phyloP scores from a whole-genome alignment of 2,329 filamentous ascomycete species.

The Hypocrella siamensis region DNA sequence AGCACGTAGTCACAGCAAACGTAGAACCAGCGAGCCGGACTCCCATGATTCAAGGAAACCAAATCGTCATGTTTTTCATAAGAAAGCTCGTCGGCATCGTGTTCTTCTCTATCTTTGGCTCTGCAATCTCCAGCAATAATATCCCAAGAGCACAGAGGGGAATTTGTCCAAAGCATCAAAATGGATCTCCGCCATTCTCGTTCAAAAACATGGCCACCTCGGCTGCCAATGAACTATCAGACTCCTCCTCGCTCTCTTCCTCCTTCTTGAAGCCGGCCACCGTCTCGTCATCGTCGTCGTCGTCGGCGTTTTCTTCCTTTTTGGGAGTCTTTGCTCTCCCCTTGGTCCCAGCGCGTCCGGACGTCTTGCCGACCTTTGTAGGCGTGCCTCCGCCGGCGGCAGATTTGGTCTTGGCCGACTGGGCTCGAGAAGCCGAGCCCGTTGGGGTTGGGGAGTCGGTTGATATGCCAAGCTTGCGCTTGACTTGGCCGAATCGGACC shows the following conservation, averaged over 20 bases:
- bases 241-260: slow-evolving; percentile 5
- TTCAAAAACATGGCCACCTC: too few relatives aligned
- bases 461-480: slow-evolving; percentile 25
- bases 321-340: slow-evolving; percentile 6
- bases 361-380: slow-evolving; percentile 15
- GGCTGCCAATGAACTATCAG: too few relatives aligned
- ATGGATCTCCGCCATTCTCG: too few relatives aligned
- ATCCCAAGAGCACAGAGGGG: too few relatives aligned
- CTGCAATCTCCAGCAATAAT: too few relatives aligned
- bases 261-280: slow-evolving; percentile 8
- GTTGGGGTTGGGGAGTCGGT: slow-evolving; percentile 8
- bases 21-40: too few relatives aligned
- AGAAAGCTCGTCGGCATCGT: too few relatives aligned
- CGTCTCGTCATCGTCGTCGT: slow-evolving; percentile 7
- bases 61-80: too few relatives aligned
- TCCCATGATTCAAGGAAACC: too few relatives aligned
- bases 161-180: too few relatives aligned
- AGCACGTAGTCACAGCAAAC: too few relatives aligned
- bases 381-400: slow-evolving; percentile 6
- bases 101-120: too few relatives aligned
- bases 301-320: slow-evolving; percentile 5
- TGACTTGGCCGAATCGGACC: slow-evolving; percentile 34
- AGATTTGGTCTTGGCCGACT: slow-evolving; percentile 7
- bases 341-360: slow-evolving; percentile 10
- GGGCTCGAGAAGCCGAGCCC: background rate